Base-by-base conservation (phyloP, 192 early-diverging fungal genomes). In the Phlyctochytrium planicorne region DNA sequence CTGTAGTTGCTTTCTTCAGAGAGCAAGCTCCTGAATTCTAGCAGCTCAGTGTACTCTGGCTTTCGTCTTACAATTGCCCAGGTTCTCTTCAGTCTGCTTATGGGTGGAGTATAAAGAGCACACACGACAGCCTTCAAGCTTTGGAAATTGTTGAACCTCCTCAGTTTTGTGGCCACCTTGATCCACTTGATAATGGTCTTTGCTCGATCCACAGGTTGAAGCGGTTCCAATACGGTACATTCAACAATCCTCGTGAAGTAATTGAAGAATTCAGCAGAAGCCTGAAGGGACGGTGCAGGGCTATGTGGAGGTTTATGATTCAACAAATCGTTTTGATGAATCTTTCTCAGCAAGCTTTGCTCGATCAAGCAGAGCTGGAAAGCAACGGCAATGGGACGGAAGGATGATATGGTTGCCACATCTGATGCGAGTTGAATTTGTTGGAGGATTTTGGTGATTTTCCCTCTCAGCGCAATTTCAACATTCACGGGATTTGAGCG, bases 211-310 rank as follows among this genome's bases (percentile, higher is more conserved):
- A 80, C 74, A 0, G 87, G 76, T 67, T 84, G 80, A 27, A 73
- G 69, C 1, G 85, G 87, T 32, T 82, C 75, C 30, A 93, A 65
- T 30, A 93, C 86, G 0, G 91, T 82, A 67, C 81, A 82, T 69
- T 93, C 91, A 32, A 93, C 82, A 30, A 89, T 61, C 12, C 90
- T 79, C n/a, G 90, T 88, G 4, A 91, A 59, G 65, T 88, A 91
- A 66, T 93, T 93, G 84, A 93, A 93, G 74, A 90, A 90, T 60
- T 91, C 90, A 17, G 91, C 84, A 16, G 81, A 83, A 0, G 83
- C 84, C 30, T 83, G 84, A 10, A 93, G 80, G 1, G 78, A 75
- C n/a, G 78, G 74, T 52, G 87, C 77, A 0, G 88, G 88, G 25
- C 77, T 71, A 25, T 84, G 81, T 0, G 89, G 77, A 0, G 85